Percentiles rank a stretch among this genome's conserved stretches.
phyloP scores from a whole-genome alignment of 2,329 filamentous ascomycete genomes.

The Colletotrichum salicis region DNA sequence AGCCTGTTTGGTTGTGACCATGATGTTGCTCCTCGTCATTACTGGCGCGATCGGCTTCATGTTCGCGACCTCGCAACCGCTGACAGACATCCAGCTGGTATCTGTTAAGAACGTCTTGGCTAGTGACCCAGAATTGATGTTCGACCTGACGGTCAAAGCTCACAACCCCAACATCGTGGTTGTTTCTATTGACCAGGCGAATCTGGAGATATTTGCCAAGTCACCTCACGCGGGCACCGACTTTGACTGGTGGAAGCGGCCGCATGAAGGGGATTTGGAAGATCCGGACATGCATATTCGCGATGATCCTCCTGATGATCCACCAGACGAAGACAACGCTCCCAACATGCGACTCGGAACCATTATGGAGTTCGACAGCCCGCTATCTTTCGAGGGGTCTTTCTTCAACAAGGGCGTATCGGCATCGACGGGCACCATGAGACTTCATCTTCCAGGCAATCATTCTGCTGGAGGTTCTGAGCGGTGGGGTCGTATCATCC shows the following conservation, averaged over 20 bases:
- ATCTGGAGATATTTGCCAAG: conserved; percentile 94
- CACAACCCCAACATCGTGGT: conserved; percentile 94
- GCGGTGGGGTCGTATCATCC: conserved; percentile 89
- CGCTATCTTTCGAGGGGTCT: conserved; percentile 88
- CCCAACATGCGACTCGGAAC: conserved; percentile 94
- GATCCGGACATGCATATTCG: conserved; percentile 36
- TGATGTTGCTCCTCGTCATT: conserved; percentile 83
- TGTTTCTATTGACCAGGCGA: conserved; percentile 85
- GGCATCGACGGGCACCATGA: conserved; percentile 83
- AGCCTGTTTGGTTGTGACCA: conserved; percentile 85
- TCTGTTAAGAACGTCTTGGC: conserved; percentile 91
- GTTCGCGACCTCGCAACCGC: conserved; percentile 89
- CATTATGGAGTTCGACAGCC: conserved; percentile 86
- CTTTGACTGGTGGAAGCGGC: conserved; percentile 67
- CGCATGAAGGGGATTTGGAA: conserved; percentile 39
- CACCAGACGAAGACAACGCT: conserved; percentile 72
- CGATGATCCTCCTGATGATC: conserved; percentile 60
- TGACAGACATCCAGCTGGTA: conserved; percentile 80
- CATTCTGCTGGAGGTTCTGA: conserved; percentile 85
- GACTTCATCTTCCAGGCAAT: conserved; percentile 86
- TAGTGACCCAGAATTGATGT: conserved; percentile 93
- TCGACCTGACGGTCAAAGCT: conserved; percentile 88
- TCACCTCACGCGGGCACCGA: conserved; percentile 85
- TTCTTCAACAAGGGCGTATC: conserved; percentile 81
- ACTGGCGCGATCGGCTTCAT: conserved; percentile 90